Evolutionary conservation across 1,139 yeast genomes (phyloP), one percentile per base, ranked within the genome.

Genomic region (Suhomyces chickasaworum): DNA sequence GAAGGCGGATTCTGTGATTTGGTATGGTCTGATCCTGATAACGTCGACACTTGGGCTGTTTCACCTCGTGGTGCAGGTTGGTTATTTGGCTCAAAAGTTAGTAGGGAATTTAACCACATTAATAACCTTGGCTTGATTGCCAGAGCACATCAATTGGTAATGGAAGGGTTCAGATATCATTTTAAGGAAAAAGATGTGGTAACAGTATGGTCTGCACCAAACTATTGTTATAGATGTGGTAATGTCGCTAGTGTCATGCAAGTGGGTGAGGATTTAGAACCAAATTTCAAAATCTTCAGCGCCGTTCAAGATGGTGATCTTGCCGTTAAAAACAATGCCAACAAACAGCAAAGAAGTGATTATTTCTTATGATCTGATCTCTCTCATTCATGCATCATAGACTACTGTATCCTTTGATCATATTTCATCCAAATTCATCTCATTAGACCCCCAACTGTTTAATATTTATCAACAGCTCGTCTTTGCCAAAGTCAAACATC

Each of bases 31-130:
- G 99, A 93, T 63, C 99, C 99, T 3, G 99, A 93, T 63, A 95
- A 91, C 57, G 97, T 91, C 37, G 97, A 90, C 53, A 89, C 96
- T 17, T 93, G 99, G 99, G 97, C 96, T 13, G 96, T 93, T n/a
- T 86, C 96, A 38, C 97, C 98, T 18, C 80, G 99, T 63, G 99
- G 99, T 51, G 99, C 99, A 0, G 99, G 99, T 15, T 93, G 97
- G 97, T 73, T 91, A 45, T 93, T 93, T 67, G 99, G 99, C 21
- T 81, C 89, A 16, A 86, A 88, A 64, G 97, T 91, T 37, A 95
- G 96, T 18, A 72, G 96, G 52, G 97, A 91, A 67, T 93, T 93
- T 68, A 90, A 90, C 65, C 96, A 91, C 64, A 93, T 89, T 44
- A 93, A 93, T 64, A 89, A 91, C 54, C 75, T 93, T 51, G 81